Evolutionary conservation across 345 rosid genomes (phyloP), one percentile per base, ranked within the genome.

Genomic region (Citrus unshiu): DNA sequence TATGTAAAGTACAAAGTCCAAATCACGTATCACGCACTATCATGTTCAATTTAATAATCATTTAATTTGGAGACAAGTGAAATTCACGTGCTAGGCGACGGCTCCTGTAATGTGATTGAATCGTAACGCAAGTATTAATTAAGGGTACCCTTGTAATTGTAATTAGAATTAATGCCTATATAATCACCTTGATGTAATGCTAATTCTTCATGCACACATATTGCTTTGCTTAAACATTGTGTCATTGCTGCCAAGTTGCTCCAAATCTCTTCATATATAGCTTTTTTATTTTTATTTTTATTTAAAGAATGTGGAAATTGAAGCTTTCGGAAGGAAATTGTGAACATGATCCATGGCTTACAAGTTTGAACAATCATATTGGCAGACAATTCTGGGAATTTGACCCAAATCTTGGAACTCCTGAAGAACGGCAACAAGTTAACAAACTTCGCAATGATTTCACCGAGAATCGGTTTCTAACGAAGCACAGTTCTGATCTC

Each of bases 381-480:
- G 95, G 95, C 2, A 83, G 91, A 72, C 93, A 89, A 66, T 77
- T 66, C 24, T 88, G 95, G 95, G 90, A 85, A 71, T 89, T 88
- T 25, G 88, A 87, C 57, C 84, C 85, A 1, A 40, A 78, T 32
- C 81, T 79, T 2, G 93, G 88, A 40, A 79, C 77, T 0, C 73
- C 56, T 1, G 75, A 73, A 62, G 87, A 88, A 21, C 77, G 73
- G 18, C 83, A 78, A 72, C 73, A 29, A 30, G 81, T 91, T 2
- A 84, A 89, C 30, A 29, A 74, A 9, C 49, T 76, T 61, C 85
- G 81, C 7, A n/a, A 34, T 9, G 18, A 79, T 24, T 91, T 91
- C 79, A 58, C 79, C 2, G 21, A n/a, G 14, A 77, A 83, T 22
- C 81, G 90, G 62, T 85, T 87, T 63, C 85, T 58, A 57, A 56